These are phyloP conservation scores for Camelina sativa DNA, from an alignment of 345 rosid species.

Conservation along the genomic window DNA sequence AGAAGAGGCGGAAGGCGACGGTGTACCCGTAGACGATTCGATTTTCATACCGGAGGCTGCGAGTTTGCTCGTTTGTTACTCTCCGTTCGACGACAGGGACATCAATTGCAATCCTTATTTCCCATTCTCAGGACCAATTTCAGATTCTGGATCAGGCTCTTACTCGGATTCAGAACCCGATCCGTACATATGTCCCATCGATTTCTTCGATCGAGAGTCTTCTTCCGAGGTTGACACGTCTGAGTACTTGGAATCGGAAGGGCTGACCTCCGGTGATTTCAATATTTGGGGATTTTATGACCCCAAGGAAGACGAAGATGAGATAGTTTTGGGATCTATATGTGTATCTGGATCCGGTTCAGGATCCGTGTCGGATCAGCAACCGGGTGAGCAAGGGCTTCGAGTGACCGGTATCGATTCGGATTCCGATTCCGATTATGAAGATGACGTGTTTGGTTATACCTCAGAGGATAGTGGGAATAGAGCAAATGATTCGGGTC, in stretches of 20 bases:
- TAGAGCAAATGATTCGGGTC: conserved; percentile 33
- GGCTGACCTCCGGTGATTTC: conserved; percentile 31
- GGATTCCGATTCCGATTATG: conserved; percentile 59
- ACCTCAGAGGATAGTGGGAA: conserved; percentile 27
- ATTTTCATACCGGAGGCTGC: conserved; percentile 10
- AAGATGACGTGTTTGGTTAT: conserved; percentile 45
- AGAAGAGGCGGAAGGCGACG: conserved; percentile 34
- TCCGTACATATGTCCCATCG: conserved; percentile 18
- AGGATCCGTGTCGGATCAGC: conserved; percentile 35
- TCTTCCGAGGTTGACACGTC: conserved; percentile 34
- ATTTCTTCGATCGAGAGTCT: conserved; percentile 38
- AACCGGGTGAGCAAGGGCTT: conserved; percentile 43
- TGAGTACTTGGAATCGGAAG: conserved; percentile 36
- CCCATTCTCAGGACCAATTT: conserved; percentile 41
- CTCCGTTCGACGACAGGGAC: conserved; percentile 22
- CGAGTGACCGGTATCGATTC: conserved; percentile 55
- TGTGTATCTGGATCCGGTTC: conserved; percentile 13
- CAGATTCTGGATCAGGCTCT: conserved; percentile 40
- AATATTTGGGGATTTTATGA: conserved; percentile 42
- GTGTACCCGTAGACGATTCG: background rate
- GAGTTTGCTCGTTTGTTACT: conserved; percentile 19
- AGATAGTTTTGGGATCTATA: conserved; percentile 37
- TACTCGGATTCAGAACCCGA: conserved; percentile 33
- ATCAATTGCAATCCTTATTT: conserved; percentile 43
- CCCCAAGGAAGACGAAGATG: conserved; percentile 40